Percentiles rank a stretch among this genome's conserved stretches.
These are phyloP conservation scores for Neoboletus subvelutipes DNA, from an alignment of 768 basidiomycete genomes.

Conservation along the genomic window DNA sequence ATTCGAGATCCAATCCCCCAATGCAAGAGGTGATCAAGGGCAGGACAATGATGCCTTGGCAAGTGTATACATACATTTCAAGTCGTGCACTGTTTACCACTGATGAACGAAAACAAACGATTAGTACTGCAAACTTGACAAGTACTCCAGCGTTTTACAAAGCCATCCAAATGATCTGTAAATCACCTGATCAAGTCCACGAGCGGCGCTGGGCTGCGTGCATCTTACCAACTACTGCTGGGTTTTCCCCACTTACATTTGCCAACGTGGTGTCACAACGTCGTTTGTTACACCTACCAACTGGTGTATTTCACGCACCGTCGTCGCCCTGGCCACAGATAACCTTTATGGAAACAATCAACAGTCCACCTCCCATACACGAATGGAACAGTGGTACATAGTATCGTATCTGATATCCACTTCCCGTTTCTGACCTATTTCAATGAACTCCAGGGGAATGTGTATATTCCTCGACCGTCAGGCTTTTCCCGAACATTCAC, in stretches of 20 bases:
- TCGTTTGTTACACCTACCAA: too few species aligned
- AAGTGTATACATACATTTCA: neutral
- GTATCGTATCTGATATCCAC: neutral
- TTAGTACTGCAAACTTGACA: too few species aligned
- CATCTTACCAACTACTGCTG: neutral
- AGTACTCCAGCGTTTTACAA: too few species aligned
- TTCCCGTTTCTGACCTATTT: neutral
- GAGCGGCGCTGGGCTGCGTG: too few species aligned
- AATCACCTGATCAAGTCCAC: neutral
- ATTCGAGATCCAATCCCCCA: neutral
- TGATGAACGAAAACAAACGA: neutral
- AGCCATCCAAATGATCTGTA: neutral
- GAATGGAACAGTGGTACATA: neutral
- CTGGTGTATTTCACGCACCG: too few species aligned
- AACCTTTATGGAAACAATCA: too few species aligned
- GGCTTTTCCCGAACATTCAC: neutral
- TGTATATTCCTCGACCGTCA: neutral
- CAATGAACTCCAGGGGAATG: neutral
- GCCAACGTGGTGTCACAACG: too few species aligned
- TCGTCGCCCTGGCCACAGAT: too few species aligned
- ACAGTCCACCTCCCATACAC: neutral
- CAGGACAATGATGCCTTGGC: neutral
- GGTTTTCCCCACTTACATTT: too few species aligned
- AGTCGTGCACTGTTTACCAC: neutral
- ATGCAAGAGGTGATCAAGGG: neutral